Evolutionary conservation across 192 early-diverging fungal species (phyloP), one percentile per base, ranked within the genome.

Genomic region (Coemansia sp.): DNA sequence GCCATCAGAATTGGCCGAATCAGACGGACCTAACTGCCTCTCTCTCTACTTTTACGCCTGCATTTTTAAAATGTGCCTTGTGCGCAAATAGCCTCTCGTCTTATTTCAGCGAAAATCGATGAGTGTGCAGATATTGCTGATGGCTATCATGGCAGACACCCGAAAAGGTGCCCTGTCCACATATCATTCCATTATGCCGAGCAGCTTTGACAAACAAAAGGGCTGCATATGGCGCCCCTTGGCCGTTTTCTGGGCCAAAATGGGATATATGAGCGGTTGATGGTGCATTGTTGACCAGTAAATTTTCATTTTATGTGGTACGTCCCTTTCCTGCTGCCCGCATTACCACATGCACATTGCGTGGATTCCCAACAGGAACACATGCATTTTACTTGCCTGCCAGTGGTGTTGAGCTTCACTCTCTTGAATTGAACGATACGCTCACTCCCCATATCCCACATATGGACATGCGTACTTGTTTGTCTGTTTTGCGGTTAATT

Each of bases 61-160:
- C 31, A 35, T 8, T 35, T 8, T 35, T 35, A 35, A 35, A 35
- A 35, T 8, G 31, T 35, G 31, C 31, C 31, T 35, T 35, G 31
- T 35, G 31, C 31, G 31, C 31, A 35, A 35, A 35, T 35, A 35
- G 31, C 31, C 31, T 35, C 51, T 7, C 16, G 22, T 23, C 14
- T 53, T 53, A 26, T 53, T 10, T 16, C 26, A 53, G 4, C 38
- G 21, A 12, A n/a, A 48, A 79, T 79, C 70, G 71, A 79, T 73
- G 69, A 38, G 22, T 58, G 45, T 73, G 76, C 76, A 79, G 76
- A 73, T 69, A 79, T 79, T 79, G 64, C 70, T 67, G 74, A 76
- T 76, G 57, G 58, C 45, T 76, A 76, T 76, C 74, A 41, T 60
- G 25, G 38, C 19, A 23, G 16, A 60, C 16, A 27, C 37, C 19